phyloP scores from a whole-genome alignment of 164 flowering plant genomes.

The Vitis riparia region DNA sequence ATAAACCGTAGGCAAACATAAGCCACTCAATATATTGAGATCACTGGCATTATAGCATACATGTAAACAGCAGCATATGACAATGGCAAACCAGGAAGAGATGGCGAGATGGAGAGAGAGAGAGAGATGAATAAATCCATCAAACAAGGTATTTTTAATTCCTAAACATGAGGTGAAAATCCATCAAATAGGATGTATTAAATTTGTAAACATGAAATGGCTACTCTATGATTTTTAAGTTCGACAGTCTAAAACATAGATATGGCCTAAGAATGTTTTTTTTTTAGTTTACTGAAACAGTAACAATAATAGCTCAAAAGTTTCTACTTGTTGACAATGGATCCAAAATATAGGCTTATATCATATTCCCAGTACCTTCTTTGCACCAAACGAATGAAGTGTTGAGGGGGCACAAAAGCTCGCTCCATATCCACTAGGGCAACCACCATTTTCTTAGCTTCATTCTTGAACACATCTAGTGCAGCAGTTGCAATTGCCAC shows the following conservation, averaged over 20 bases:
- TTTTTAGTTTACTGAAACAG: too few relatives aligned
- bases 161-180: too few relatives aligned
- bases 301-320: neutral
- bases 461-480: slow-evolving; percentile 78
- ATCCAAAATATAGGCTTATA: neutral
- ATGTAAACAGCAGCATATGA: neutral
- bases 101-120: neutral
- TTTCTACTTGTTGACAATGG: slow-evolving; percentile 1
- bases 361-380: slow-evolving; percentile 55
- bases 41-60: too few relatives aligned
- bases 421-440: slow-evolving; percentile 99
- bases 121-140: too few relatives aligned
- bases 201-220: neutral
- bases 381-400: slow-evolving; percentile 94
- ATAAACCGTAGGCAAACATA: neutral
- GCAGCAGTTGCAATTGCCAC: slow-evolving; percentile 89
- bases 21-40: too few relatives aligned
- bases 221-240: neutral
- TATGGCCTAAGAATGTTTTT: too few relatives aligned
- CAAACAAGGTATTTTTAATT: too few relatives aligned
- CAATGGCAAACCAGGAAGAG: neutral
- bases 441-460: slow-evolving; percentile 97
- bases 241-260: too few relatives aligned
- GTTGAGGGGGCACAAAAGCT: slow-evolving; percentile 99
- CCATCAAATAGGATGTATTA: too few relatives aligned